A percentile compares a stretch with the other conserved stretches of the same genome.
These are phyloP conservation scores for Nemania sp. DNA, from an alignment of 2,329 filamentous ascomycete species.

Conservation along the genomic window DNA sequence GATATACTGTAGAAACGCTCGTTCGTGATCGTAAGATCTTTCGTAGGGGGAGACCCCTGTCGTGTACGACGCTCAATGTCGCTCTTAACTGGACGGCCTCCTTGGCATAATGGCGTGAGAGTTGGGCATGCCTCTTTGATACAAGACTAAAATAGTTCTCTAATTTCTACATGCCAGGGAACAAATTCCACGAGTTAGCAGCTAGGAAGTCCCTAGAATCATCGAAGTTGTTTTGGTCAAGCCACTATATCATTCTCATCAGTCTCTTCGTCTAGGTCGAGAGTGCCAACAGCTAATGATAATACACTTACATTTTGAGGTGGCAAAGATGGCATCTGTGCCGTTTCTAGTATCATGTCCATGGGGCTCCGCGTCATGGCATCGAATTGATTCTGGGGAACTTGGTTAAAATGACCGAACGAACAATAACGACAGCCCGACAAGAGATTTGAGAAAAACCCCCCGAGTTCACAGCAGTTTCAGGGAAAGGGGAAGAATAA, in stretches of 20 bases:
- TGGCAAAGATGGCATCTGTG: conserved; percentile 9
- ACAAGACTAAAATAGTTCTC: background rate
- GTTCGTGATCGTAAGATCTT: too few species aligned
- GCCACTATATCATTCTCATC: conserved; percentile 24
- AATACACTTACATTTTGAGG: conserved; percentile 22
- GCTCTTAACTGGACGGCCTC: background rate
- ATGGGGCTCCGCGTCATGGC: conserved; percentile 31
- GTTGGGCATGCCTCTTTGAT: too few species aligned
- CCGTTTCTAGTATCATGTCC: conserved; percentile 29
- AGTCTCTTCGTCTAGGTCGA: background rate
- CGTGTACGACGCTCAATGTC: background rate
- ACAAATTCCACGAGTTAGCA: conserved; percentile 32
- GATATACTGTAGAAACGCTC: background rate
- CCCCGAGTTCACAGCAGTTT: background rate
- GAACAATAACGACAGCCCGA: background rate
- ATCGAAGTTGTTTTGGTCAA: conserved; percentile 30
- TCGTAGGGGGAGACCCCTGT: too few species aligned
- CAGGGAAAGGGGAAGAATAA: background rate
- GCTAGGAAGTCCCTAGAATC: conserved; percentile 31
- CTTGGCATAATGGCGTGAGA: background rate
- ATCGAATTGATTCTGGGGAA: conserved; percentile 36
- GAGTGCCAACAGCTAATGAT: background rate
- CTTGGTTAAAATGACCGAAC: conserved; percentile 9
- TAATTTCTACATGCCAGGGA: conserved; percentile 19
- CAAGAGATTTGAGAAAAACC: background rate